A percentile compares a stretch with the other conserved stretches of the same genome.
Conservation (phyloP, 2,329 filamentous ascomycete genomes). For the Cordyceps cateniannulata region DNA sequence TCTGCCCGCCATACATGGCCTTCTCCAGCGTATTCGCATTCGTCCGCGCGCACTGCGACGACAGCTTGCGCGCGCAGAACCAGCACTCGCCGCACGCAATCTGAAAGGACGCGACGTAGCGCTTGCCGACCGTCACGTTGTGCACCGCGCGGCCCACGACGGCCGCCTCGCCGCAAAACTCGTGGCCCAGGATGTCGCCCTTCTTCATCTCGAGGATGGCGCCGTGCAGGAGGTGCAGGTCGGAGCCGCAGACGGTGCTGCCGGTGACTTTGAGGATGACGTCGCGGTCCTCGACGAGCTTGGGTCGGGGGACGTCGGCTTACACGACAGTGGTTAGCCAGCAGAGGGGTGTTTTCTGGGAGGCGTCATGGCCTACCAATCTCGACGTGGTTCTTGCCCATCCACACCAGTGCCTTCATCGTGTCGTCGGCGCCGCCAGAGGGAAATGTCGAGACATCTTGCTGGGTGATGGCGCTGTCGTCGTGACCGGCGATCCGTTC, state of each 20-base stretch:
- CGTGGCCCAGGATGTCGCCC: conserved; percentile 61
- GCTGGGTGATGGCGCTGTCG: conserved; percentile 56
- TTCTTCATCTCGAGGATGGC: conserved; percentile 52
- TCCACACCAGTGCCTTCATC: conserved; percentile 80
- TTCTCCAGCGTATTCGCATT: conserved; percentile 66
- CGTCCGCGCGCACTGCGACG: conserved; percentile 73
- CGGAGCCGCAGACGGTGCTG: conserved; percentile 52
- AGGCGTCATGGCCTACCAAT: conserved; percentile 38
- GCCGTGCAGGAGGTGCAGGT: conserved; percentile 52
- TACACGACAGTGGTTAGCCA: background rate
- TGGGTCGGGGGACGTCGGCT: conserved; percentile 63
- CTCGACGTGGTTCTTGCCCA: conserved; percentile 72
- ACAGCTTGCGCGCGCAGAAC: conserved; percentile 72
- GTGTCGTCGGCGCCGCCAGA: conserved; percentile 52
- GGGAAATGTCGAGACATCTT: conserved; percentile 54
- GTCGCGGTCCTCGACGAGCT: conserved; percentile 65
- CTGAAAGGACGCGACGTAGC: conserved; percentile 82
- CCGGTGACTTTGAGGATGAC: conserved; percentile 74
- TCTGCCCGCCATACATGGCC: conserved; percentile 72
- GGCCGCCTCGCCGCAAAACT: conserved; percentile 52
- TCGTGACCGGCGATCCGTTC: conserved; percentile 66
- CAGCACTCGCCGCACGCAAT: conserved; percentile 70
- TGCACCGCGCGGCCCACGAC: conserved; percentile 48
- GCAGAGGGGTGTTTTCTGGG: background rate
- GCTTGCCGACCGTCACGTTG: conserved; percentile 50